phyloP scores from a whole-genome alignment of 2,329 filamentous ascomycete species.

The Paecilomyces sp. region DNA sequence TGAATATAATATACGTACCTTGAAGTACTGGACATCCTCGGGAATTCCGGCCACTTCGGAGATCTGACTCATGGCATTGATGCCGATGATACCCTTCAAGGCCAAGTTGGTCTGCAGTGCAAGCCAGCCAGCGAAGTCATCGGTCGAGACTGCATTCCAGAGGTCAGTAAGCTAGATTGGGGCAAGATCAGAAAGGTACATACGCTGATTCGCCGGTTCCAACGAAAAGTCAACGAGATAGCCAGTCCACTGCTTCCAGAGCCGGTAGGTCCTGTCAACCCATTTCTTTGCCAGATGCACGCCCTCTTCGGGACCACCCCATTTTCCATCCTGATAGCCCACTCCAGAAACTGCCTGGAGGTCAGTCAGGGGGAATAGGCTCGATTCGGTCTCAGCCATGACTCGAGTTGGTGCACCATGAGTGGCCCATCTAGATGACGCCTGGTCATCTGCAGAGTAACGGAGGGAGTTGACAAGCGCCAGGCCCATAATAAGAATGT shows the following conservation, averaged over 20 bases:
- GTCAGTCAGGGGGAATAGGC: slow-evolving; percentile 42
- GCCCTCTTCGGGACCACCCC: slow-evolving; percentile 50
- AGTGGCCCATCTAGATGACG: slow-evolving; percentile 54
- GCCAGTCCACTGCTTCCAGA: slow-evolving; percentile 71
- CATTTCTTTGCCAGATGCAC: slow-evolving; percentile 54
- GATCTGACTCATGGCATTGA: slow-evolving; percentile 69
- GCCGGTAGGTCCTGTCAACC: slow-evolving; percentile 61
- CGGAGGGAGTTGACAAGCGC: slow-evolving; percentile 68
- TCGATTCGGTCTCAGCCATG: slow-evolving; percentile 16
- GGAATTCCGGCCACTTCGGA: slow-evolving; percentile 54
- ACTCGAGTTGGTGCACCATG: slow-evolving; percentile 19
- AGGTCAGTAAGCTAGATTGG: not conserved
- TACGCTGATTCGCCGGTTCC: slow-evolving; percentile 64
- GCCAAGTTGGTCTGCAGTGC: slow-evolving; percentile 76
- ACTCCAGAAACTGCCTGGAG: slow-evolving; percentile 46
- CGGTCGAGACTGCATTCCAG: slow-evolving; percentile 56
- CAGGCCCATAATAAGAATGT: slow-evolving; percentile 76
- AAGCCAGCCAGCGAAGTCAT: slow-evolving; percentile 75
- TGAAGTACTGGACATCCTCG: slow-evolving; percentile 52
- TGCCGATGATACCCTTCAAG: slow-evolving; percentile 75
- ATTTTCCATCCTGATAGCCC: slow-evolving; percentile 54
- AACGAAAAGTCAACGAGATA: slow-evolving; percentile 71
- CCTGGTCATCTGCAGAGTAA: slow-evolving; percentile 50
- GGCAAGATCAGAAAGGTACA: slow-evolving; percentile 10
- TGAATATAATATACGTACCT: slow-evolving; percentile 22